Evolutionary conservation across 2,329 filamentous ascomycete genomes (phyloP).

Genomic region (Pseudocercospora ulei): DNA sequence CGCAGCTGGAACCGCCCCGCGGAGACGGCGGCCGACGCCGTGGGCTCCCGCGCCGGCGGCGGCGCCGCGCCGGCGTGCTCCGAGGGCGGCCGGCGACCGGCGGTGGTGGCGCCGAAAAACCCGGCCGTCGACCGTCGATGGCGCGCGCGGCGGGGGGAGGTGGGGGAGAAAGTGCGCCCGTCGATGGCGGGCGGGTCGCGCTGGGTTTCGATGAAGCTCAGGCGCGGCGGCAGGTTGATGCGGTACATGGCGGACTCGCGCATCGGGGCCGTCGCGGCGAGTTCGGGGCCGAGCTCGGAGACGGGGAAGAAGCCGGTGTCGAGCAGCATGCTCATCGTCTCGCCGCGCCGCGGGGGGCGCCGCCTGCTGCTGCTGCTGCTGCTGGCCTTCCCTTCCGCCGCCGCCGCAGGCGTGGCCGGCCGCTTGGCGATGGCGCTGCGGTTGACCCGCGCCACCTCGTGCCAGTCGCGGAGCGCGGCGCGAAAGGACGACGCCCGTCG

Average conservation of each 20-base stretch:
- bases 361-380: constrained; percentile 19
- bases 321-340: constrained; percentile 31
- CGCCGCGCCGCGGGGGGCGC: no score
- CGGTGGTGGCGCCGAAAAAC: no score
- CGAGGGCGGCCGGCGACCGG: neutral
- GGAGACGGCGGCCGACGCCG: constrained; percentile 22
- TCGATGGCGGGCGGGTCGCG: constrained; percentile 25
- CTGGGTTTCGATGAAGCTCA: constrained; percentile 22
- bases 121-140: no score
- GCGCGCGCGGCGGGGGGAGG: no score
- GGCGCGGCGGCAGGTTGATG: constrained; percentile 23
- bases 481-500: constrained; percentile 5
- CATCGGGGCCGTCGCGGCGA: constrained; percentile 1
- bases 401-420: constrained; percentile 4
- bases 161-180: constrained; percentile 19
- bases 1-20: constrained; percentile 29
- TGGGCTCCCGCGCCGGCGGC: constrained; percentile 18
- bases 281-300: constrained; percentile 14
- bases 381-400: constrained; percentile 4
- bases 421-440: constrained; percentile 13
- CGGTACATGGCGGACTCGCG: constrained; percentile 15
- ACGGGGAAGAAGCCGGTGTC: constrained; percentile 28
- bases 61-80: constrained; percentile 15
- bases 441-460: constrained; percentile 8
- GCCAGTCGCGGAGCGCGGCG: constrained; percentile 8